Base-by-base conservation (phyloP, 2,329 filamentous ascomycete genomes). In the Hypoxylon sp. region DNA sequence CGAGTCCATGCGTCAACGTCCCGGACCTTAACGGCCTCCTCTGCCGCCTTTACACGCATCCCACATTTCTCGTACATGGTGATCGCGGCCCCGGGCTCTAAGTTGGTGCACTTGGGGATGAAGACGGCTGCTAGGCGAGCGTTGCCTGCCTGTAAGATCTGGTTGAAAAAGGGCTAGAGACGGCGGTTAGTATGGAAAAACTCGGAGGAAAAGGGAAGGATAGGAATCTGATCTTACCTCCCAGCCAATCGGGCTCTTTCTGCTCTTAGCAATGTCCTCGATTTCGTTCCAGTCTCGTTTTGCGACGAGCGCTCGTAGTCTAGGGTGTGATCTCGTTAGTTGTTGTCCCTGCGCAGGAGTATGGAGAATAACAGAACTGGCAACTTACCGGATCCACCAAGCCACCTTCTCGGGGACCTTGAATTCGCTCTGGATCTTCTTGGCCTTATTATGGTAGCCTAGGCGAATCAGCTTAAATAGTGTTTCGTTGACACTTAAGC, bases 51-150 rank as follows among this genome's bases (percentile, higher is more conserved):
- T 29, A 92, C 87, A 48, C 94, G 85, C 90, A 97, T 88, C 17
- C 95, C 95, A 79, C 96, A 98, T 82, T 97, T 97, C 75, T 97
- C 90, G 87, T 94, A 99, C 95, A 99, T 98, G 73, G 91, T 88
- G 61, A 97, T 91, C 3, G 91, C 85, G 74, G 94, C 92, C 2
- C 88, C 86, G 0, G 87, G 84, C 48, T 90, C 86, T 51, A 97
- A 79, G 61, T 85, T 85, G 14, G 90, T 91, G 82, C 94, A 98
- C 80, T 98, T 98, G 2, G 93, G 90, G 57, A 98, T 90, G 80
- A 98, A 98, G 4, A 89, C 80, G 0, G 91, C 88, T 1, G 96
- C 96, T 14, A 97, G 85, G 68, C 94, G 92, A 4, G 93, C 91
- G 77, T 98, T 98, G 50, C 96, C 96, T 1, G 96, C 96, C 51